These are phyloP conservation scores for Penicillium odoratum DNA, from an alignment of 495 filamentous ascomycete genomes.

Conservation along the genomic window DNA sequence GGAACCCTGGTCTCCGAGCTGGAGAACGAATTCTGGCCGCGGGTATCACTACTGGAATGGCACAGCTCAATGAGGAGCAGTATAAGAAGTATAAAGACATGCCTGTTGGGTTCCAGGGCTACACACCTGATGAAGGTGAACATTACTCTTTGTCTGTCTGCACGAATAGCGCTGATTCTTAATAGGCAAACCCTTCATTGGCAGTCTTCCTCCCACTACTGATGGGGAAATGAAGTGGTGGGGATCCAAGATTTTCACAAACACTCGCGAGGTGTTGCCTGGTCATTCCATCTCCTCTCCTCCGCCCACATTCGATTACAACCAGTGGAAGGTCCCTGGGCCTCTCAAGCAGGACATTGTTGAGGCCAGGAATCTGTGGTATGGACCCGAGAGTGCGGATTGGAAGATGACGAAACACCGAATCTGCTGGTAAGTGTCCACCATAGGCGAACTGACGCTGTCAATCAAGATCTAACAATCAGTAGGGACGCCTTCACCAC, in stretches of 20 bases:
- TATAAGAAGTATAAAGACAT: conserved; percentile 34
- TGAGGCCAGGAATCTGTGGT: conserved; percentile 37
- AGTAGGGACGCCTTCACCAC: conserved; percentile 42
- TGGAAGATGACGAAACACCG: conserved; percentile 43
- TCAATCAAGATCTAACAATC: conserved; percentile 11
- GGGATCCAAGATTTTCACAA: conserved; percentile 52
- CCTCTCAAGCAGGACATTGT: conserved; percentile 37
- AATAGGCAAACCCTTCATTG: conserved; percentile 34
- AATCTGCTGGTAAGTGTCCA: conserved; percentile 43
- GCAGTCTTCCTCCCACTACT: conserved; percentile 32
- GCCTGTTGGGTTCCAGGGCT: conserved; percentile 40
- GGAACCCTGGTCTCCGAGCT: conserved; percentile 45
- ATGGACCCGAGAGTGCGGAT: conserved; percentile 35
- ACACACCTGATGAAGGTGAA: conserved; percentile 34
- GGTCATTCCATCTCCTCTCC: conserved; percentile 50
- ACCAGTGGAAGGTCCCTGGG: conserved; percentile 51
- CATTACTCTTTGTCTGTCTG: not conserved
- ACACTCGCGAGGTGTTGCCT: conserved; percentile 45
- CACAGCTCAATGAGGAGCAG: conserved; percentile 29
- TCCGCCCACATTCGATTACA: conserved; percentile 38
- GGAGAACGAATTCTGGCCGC: conserved; percentile 55
- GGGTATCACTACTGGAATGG: conserved; percentile 54
- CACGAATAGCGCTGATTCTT: conserved; percentile 12
- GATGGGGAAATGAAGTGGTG: conserved; percentile 53
- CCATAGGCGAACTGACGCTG: not conserved